Base-by-base conservation (phyloP, 208 protist genomes). In the Acanthamoeba sp. region DNA sequence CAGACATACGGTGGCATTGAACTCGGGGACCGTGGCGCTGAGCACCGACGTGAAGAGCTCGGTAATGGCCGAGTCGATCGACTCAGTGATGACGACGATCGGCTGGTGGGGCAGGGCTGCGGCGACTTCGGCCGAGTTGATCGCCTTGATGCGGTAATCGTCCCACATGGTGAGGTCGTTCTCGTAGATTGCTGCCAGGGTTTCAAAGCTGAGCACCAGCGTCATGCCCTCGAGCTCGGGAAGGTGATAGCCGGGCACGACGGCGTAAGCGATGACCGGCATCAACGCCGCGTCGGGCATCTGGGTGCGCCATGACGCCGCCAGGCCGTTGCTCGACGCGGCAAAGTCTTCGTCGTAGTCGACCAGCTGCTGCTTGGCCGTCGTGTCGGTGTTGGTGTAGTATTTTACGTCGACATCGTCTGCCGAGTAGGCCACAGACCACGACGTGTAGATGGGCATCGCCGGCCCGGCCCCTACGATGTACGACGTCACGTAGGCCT, bases 201-300 rank as follows among this genome's bases (percentile, higher is more conserved):
- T 82, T 9, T 16, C 20, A 3, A 82, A 50, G 36, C n/a, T 29
- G 24, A 82, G n/a, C 40, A 82, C 73, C 73, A 82, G 73, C 36
- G 12, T 10, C 24, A 52, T 16, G 73, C n/a, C 73, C 38, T 24
- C 10, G 24, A 82, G 73, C 42, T 82, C 73, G 16, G 73, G 73
- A 7, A 82, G 27, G n/a, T 82, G 4, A 38, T 82, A 82, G 73
- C 12, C 38, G 3, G 73, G 73, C 73, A 24, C 73, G n/a, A 82
- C 20, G 9, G 73, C 40, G 40, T 82, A 82, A 38, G 73, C 73
- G n/a, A 82, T 82, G 73, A 82, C 27, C 40, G 73, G 73, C 22
- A 82, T 50, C 24, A 29, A 2, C 5, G 1, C 40, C 20, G 27
- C 66, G 34, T 76, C 29, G 34, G 66, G 66, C n/a, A 76, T 76